Percentiles rank a stretch among this genome's conserved stretches.
Conservation (phyloP, 305 asterid species). For the Fraxinus sp. region DNA sequence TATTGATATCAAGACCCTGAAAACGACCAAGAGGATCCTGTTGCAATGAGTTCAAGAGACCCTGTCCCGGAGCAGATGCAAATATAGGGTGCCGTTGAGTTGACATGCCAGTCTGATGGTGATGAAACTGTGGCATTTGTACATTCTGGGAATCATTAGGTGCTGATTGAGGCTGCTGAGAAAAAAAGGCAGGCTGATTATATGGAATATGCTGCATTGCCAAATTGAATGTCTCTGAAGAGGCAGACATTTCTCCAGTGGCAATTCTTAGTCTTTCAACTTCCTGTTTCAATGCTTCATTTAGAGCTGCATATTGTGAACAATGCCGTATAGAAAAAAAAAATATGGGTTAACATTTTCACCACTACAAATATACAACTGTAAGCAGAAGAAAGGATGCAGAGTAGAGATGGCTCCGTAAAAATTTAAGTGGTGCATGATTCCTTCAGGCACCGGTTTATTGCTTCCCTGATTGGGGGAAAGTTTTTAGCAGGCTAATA, state of each 20-base stretch:
- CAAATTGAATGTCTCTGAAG: slow-evolving; percentile 53
- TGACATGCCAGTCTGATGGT: slow-evolving; percentile 35
- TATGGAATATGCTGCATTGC: slow-evolving; percentile 67
- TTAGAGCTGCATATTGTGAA: slow-evolving; percentile 57
- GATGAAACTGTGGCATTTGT: slow-evolving; percentile 40
- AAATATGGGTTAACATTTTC: not conserved
- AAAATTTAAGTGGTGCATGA: not conserved
- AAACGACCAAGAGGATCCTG: slow-evolving; percentile 78
- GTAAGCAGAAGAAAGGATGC: not conserved
- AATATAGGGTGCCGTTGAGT: slow-evolving; percentile 36
- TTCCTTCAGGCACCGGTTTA: not conserved
- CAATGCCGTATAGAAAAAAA: not conserved
- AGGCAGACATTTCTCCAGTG: slow-evolving; percentile 65
- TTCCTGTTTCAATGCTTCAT: slow-evolving; percentile 88
- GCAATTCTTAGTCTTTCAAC: slow-evolving; percentile 85
- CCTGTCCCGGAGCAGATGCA: slow-evolving; percentile 36
- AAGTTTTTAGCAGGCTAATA: not conserved
- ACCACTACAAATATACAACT: not conserved
- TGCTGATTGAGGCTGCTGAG: slow-evolving; percentile 38
- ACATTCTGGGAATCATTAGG: slow-evolving; percentile 28
- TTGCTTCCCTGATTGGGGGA: not conserved
- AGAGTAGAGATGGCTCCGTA: not conserved
- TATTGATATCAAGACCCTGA: slow-evolving; percentile 80
- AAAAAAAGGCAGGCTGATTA: slow-evolving; percentile 34
- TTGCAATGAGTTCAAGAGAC: slow-evolving; percentile 44